Conservation (phyloP, 2,329 filamentous ascomycete species). For the Aschersonia sp. region DNA sequence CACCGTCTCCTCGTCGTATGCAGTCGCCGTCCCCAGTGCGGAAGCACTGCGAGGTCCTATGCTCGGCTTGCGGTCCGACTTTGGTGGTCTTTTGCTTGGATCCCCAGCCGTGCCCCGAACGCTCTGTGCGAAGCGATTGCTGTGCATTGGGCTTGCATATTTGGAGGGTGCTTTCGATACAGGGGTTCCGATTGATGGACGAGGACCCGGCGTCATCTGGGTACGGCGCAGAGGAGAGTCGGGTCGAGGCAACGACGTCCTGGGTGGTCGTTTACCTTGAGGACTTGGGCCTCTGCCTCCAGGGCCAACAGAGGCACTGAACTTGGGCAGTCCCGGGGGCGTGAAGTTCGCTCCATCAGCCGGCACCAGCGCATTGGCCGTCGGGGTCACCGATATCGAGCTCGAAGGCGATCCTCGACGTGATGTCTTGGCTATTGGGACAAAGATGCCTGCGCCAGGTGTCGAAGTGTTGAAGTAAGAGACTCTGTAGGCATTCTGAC, state of each 20-base stretch:
- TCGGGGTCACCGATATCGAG: constrained; percentile 51
- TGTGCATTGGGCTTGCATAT: constrained; percentile 27
- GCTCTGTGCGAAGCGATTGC: constrained; percentile 45
- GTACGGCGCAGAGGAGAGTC: constrained; percentile 69
- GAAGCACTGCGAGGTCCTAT: constrained; percentile 44
- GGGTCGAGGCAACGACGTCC: constrained; percentile 70
- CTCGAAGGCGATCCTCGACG: constrained; percentile 44
- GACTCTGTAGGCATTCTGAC: constrained; percentile 23
- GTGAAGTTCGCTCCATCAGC: constrained; percentile 46
- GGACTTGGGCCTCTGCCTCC: constrained; percentile 54
- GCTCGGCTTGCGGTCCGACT: constrained; percentile 33
- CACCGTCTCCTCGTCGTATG: constrained; percentile 43
- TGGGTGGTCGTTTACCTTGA: constrained; percentile 46
- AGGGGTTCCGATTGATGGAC: constrained; percentile 38
- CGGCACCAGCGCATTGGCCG: constrained; percentile 42
- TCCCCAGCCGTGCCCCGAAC: constrained; percentile 46
- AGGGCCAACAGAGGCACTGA: constrained; percentile 78
- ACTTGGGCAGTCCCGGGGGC: constrained; percentile 55
- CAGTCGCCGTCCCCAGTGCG: constrained; percentile 36
- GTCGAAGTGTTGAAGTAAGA: constrained; percentile 71
- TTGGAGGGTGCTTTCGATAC: constrained; percentile 14
- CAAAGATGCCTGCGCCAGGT: constrained; percentile 80
- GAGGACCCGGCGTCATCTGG: constrained; percentile 44
- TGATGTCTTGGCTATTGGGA: constrained; percentile 69
- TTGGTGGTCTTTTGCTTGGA: constrained; percentile 38